Evolutionary conservation across 129 eudicot species (phyloP), one percentile per base, ranked within the genome.

Genomic region (Ambrosia artemisiifolia): DNA sequence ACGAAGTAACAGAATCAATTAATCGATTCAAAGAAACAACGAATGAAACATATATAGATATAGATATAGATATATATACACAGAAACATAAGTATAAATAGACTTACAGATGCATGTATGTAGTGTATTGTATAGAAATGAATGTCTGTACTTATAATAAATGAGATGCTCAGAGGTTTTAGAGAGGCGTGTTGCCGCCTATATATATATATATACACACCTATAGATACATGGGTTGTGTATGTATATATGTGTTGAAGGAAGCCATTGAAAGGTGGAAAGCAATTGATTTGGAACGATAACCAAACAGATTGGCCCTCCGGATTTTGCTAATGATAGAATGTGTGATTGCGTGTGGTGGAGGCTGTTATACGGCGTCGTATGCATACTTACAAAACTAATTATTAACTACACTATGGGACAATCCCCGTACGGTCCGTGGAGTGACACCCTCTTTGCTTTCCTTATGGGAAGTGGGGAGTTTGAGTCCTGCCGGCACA

Each of bases 51-150:
- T 17, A 54, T 28, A 55, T 46, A 43, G 6, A 17, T 7, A 11
- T 19, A 10, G 44, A 40, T 40, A 40, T 40, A 40, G 10, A 40
- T 40, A 40, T 4, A 59, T 2, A 57, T 2, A 46, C 1, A 73
- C 32, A 14, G 6, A 54, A 14, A 42, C 13, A 49, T 13, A 7
- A 70, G 71, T 63, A 19, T 6, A 19, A 19, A 77, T 77, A 24
- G 20, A 69, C 81, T 77, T 77, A 77, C 81, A 62, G 81, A 63
- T 78, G 65, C 76, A 78, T 78, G 81, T n/a, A n/a, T n/a, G n/a
- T n/a, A n/a, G n/a, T n/a, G n/a, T 48, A 68, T 65, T 66, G 70
- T 40, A n/a, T 49, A 49, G 71, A 36, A 57, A 50, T 75, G 35
- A 40, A 66, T 42, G 19, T 1, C 14, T 76, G 9, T 47, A 51